phyloP scores from a whole-genome alignment of 331 rosid genomes.

The Phaseolus coccineus region DNA sequence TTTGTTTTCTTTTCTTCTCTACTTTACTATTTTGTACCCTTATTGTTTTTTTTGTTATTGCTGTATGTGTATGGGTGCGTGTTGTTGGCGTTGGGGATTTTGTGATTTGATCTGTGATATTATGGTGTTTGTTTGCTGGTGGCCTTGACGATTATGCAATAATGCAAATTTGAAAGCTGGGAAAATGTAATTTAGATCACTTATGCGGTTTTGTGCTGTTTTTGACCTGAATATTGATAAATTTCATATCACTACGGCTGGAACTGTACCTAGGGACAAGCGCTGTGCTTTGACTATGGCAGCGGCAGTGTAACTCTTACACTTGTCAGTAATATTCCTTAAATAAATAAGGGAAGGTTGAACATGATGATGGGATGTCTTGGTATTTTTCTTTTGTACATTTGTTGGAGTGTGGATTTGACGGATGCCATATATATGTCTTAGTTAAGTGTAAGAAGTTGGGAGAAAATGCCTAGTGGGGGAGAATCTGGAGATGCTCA shows the following conservation, averaged over 20 bases:
- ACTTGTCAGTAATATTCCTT: neutral
- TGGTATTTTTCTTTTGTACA: neutral
- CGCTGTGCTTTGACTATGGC: neutral
- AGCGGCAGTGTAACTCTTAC: neutral
- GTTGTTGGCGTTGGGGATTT: constrained; percentile 23
- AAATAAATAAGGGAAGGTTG: neutral
- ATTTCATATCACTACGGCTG: neutral
- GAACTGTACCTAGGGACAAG: neutral
- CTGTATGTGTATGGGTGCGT: neutral
- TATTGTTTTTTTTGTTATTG: neutral
- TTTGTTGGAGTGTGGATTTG: constrained; percentile 10
- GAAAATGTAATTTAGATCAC: constrained; percentile 10
- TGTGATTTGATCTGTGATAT: constrained; percentile 14
- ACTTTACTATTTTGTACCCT: neutral
- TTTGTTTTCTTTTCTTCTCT: too few species aligned
- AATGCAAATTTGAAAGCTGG: constrained; percentile 9
- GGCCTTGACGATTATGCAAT: neutral
- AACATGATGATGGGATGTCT: constrained; percentile 4
- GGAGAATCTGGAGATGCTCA: neutral
- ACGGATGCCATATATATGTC: constrained; percentile 6
- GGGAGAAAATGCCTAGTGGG: constrained; percentile 21
- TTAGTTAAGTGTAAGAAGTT: neutral
- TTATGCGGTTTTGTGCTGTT: neutral
- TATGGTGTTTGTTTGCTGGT: constrained; percentile 29
- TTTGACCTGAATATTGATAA: constrained; percentile 15